Base-by-base conservation (phyloP, 108 stramenopile genomes). In the Discostella pseudostelligera region DNA sequence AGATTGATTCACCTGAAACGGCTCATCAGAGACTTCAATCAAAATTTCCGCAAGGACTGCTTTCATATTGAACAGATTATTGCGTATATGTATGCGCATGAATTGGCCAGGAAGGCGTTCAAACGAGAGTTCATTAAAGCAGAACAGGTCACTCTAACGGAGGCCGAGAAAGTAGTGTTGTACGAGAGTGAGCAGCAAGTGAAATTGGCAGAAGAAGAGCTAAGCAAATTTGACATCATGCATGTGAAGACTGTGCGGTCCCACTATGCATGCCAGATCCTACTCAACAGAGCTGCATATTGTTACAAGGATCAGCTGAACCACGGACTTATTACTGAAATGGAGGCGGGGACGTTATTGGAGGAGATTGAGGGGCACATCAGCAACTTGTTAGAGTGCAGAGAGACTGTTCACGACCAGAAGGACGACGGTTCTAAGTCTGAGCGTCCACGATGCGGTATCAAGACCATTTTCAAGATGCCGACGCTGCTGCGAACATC, bases 11-110 rank as follows among this genome's bases (percentile, higher is more conserved):
- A 51, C 20, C 17, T 75, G 0, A 62, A 56, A 25, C 54, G 44
- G 1, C 36, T 21, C 24, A 16, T 57, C 24, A 65, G 59, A 22
- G 78, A 26, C 59, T 79, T 21, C 51, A 56, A 55, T 29, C 45
- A 37, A 8, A 56, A 61, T 14, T 29, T 61, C 8, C 71, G 76
- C 40, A 25, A 84, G 25, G 83, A 81, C 10, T 80, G 79, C 79
- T 42, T 69, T 19, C 47, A 43, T 8, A 69, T 81, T 29, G 69
- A 65, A 45, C 39, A 66, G 63, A 44, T 35, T 1, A 39, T 76
- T 29, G 62, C 74, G 8, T 80, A 70, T 29, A 71, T 59, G 19
- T 14, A 57, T 36, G 0, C 78, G 74, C 43, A 9, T 16, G 2
- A 39, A 17, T 29, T 60, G 59, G 1, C 73, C 69, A 45, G 62